Evolutionary conservation across 2,329 filamentous ascomycete genomes (phyloP), one percentile per base, ranked within the genome.

Genomic region (Knufia fluminis): DNA sequence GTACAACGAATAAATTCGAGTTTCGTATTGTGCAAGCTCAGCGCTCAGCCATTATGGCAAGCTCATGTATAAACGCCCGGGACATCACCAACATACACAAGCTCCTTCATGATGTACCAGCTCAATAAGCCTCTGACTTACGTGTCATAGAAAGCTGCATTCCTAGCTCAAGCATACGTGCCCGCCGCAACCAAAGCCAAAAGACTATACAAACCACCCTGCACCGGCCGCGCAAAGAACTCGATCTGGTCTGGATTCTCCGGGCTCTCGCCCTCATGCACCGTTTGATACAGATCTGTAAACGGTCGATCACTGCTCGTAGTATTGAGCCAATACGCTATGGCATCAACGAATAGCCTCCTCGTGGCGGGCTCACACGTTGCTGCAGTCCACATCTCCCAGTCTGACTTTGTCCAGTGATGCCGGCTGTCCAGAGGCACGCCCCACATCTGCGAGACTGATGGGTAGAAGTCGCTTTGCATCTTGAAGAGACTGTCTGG

Each of bases 301-400:
- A 92, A 78, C 0, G 87, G 85, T 8, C 80, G 73, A 66, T 90
- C 83, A 7, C 79, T 89, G 16, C 67, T 72, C 1, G 86, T 92
- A 67, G 92, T 85, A 60, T 92, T 92, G 51, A 94, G 72, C 87
- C 87, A 94, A 47, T 70, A 71, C 1, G 86, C 85, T 33, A 91
- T 82, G 16, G 79, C 76, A 51, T 86, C 75, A 31, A 91, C 68
- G 45, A 94, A 87, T 62, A 84, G 78, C 2, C 75, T 72, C 48
- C 86, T 76, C 1, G 84, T 83, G 1, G 46, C 74, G 68, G 61
- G 20, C 77, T 55, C 79, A 4, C 85, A 78, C 3, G 92, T 83
- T 2, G 87, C 85, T 26, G 87, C 86, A 0, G 86, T 85, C 64
- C 91, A 89, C 63, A 94, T 88, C 59, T 91, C 83, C 87, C 87